phyloP scores from a whole-genome alignment of 2,329 filamentous ascomycete genomes.

The Ophiostoma triangulosporum region DNA sequence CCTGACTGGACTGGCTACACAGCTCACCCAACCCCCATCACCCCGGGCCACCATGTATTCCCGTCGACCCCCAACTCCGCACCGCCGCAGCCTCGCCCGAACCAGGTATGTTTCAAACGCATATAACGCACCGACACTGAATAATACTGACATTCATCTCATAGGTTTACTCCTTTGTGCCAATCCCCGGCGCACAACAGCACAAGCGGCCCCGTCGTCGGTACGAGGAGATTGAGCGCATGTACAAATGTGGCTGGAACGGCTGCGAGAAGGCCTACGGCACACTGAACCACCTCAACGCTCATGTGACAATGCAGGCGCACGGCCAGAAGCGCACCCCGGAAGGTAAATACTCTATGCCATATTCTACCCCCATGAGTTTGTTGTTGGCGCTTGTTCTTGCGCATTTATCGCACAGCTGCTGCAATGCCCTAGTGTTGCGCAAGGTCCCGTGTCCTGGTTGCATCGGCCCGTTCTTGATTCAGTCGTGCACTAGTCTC shows the following conservation, averaged over 20 bases:
- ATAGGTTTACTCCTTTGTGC: conserved; percentile 97
- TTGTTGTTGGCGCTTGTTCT: background rate
- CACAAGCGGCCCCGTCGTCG: conserved; percentile 87
- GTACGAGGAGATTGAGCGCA: conserved; percentile 97
- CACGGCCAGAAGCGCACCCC: conserved; percentile 90
- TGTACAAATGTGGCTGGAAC: conserved; percentile 99
- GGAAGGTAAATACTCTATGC: conserved; percentile 57
- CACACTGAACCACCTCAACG: conserved; percentile 92
- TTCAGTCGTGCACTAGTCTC: background rate
- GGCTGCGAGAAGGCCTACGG: conserved; percentile 98
- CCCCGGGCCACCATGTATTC: conserved; percentile 40
- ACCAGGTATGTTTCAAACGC: conserved; percentile 37
- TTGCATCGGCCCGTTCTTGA: background rate
- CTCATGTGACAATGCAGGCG: conserved; percentile 97
- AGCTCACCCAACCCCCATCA: conserved; percentile 37
- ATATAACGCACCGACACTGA: too few relatives aligned
- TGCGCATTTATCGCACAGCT: conserved; percentile 7
- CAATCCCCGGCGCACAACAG: conserved; percentile 91
- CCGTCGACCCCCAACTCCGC: conserved; percentile 41
- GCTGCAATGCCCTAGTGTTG: background rate
- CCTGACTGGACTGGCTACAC: conserved; percentile 64
- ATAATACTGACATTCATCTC: conserved; percentile 15
- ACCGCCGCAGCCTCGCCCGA: conserved; percentile 39
- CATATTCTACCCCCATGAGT: background rate
- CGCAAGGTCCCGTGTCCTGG: background rate